Evolutionary conservation across 768 basidiomycete species (phyloP).

Genomic region (Leccinum fibrillosum): DNA sequence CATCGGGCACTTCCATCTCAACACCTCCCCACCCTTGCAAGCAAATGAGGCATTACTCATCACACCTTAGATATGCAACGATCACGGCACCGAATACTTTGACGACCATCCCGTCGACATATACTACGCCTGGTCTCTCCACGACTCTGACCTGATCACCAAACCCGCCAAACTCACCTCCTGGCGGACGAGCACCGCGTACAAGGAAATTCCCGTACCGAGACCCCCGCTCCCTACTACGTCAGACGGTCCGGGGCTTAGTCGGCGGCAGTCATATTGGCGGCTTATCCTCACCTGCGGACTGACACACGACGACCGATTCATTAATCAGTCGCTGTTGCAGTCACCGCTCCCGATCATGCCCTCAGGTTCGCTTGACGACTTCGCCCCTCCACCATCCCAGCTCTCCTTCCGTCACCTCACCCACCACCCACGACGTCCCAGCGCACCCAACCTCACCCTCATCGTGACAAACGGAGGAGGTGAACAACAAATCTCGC

Average conservation of each 20-base stretch:
- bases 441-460: constrained; percentile 42
- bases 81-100: constrained; percentile 77
- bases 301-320: no score
- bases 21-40: constrained; percentile 62
- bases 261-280: no score
- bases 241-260: no score
- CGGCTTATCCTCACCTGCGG: no score
- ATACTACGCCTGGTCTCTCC: constrained; percentile 61
- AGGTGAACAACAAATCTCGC: constrained; percentile 37
- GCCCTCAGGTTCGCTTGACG: constrained; percentile 41
- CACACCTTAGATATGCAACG: constrained; percentile 86
- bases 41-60: constrained; percentile 44
- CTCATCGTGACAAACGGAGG: constrained; percentile 57
- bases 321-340: no score
- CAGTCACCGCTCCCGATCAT: constrained; percentile 46
- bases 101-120: constrained; percentile 52
- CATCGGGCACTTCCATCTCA: constrained; percentile 64
- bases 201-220: no score
- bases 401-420: constrained; percentile 45
- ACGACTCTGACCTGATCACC: constrained; percentile 21
- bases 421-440: constrained; percentile 52
- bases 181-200: no score
- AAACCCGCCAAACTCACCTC: no score
- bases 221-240: no score
- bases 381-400: constrained; percentile 63